Evolutionary conservation across 495 filamentous ascomycete genomes (phyloP).

Genomic region (Neurospora terricola): DNA sequence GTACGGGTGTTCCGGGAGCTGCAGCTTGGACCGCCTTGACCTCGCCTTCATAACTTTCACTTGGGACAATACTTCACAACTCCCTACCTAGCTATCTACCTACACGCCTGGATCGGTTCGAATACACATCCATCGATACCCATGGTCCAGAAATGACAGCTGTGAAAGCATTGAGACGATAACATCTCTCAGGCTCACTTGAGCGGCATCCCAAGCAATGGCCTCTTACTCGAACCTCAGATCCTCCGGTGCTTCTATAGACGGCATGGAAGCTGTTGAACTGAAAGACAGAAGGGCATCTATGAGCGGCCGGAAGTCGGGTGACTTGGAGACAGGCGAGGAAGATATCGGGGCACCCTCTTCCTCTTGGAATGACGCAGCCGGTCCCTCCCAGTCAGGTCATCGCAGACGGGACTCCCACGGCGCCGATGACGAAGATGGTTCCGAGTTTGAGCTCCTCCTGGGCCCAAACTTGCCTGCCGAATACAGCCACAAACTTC

Average conservation of each 20-base stretch:
- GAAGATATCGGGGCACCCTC: background rate
- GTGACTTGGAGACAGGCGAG: background rate
- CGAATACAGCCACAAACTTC: constrained; percentile 20
- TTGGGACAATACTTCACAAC: background rate
- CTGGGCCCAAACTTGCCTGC: constrained; percentile 38
- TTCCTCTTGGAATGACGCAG: background rate
- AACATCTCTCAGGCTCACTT: background rate
- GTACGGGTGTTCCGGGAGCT: background rate
- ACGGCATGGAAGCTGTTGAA: background rate
- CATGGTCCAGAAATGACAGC: background rate
- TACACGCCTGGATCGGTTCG: background rate
- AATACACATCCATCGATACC: no score
- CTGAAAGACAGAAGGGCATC: background rate
- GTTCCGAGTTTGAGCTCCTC: constrained; percentile 35
- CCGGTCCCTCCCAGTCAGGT: background rate
- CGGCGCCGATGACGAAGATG: constrained; percentile 22
- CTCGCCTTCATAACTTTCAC: background rate
- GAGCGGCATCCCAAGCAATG: background rate
- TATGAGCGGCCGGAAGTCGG: background rate
- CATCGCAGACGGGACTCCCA: constrained; percentile 16
- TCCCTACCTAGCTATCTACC: background rate
- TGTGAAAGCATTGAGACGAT: background rate
- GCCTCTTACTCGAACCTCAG: background rate
- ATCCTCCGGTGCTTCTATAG: background rate
- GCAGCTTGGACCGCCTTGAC: background rate